Evolutionary conservation across 2,329 filamentous ascomycete species (phyloP).

Genomic region (Trichophyton rubrum): DNA sequence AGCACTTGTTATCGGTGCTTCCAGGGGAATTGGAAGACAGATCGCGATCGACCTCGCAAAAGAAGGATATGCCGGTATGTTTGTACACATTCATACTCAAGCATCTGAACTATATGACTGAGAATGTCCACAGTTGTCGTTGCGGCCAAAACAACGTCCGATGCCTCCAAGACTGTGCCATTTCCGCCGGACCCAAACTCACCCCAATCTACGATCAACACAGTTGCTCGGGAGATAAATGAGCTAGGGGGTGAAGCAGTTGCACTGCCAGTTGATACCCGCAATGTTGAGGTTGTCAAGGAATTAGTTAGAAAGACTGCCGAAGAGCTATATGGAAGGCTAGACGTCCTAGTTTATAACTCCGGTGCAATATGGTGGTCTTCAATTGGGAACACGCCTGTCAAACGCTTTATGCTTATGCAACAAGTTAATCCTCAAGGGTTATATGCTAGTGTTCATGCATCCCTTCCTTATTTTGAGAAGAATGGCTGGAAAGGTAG

Average conservation of each 20-base stretch:
- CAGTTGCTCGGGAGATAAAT: conserved; percentile 61
- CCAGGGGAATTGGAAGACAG: conserved; percentile 68
- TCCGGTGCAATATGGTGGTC: conserved; percentile 79
- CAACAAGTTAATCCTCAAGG: conserved; percentile 64
- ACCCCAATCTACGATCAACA: conserved; percentile 61
- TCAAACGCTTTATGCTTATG: conserved; percentile 68
- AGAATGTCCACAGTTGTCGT: conserved; percentile 49
- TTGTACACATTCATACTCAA: background rate
- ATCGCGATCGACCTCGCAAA: conserved; percentile 64
- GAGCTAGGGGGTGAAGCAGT: conserved; percentile 51
- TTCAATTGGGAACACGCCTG: conserved; percentile 56
- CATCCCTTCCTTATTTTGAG: conserved; percentile 53
- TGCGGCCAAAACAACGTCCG: conserved; percentile 60
- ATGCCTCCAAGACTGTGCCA: conserved; percentile 42
- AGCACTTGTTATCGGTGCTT: conserved; percentile 62
- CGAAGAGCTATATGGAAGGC: conserved; percentile 45
- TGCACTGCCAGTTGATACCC: conserved; percentile 58
- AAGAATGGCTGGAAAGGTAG: conserved; percentile 45
- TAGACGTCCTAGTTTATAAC: conserved; percentile 73
- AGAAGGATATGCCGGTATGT: conserved; percentile 55
- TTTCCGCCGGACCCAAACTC: conserved; percentile 72
- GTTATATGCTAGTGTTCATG: conserved; percentile 60
- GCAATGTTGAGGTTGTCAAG: conserved; percentile 50
- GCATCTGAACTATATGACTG: background rate
- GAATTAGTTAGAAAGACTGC: conserved; percentile 45